Base-by-base conservation (phyloP, 106 monocot genomes). In the Phalaenopsis aphrodite region DNA sequence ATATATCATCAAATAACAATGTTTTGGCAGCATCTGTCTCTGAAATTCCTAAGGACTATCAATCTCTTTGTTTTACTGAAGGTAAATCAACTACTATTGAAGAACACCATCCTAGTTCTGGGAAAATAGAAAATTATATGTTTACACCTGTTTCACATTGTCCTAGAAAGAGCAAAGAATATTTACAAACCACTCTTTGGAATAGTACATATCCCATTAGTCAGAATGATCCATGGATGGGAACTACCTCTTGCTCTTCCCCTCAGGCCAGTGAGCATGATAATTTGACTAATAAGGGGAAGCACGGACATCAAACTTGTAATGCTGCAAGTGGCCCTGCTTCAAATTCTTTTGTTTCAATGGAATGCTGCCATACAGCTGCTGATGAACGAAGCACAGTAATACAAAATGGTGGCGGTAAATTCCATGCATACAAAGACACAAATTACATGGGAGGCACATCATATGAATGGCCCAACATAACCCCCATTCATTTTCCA, bases 401-500 rank as follows among this genome's bases (percentile, higher is more conserved):
- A 41, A 43, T 58, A 38, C 67, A 83, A 71, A 83, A 72, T 69
- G 78, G 68, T 77, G 74, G 78, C 66, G 77, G 46, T 72, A 77
- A 41, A 37, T 74, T 47, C 30, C 69, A 41, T 82, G 38, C 77
- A 9, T 42, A 77, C 52, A 79, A 46, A n/a, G 80, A 76, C 39
- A 67, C 68, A 76, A 83, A 43, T 82, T 71, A 65, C 36, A 79
- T 75, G 43, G 82, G 83, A 48, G 76, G 81, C 45, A 80, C 68
- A 66, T 89, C 91, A 68, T 84, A 85, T 87, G 91, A 94, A 79
- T 91, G 89, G 87, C 91, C 91, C 76, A 86, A 68, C 58, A 58
- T 88, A 72, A 49, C 83, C 48, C 85, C 89, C 14, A 48, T 69
- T 80, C 69, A 89, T 83, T 88, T 83, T 78, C 38, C 80, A 72